Conservation (phyloP, 371 early-diverging fungal species). For the Mucor irregularis region DNA sequence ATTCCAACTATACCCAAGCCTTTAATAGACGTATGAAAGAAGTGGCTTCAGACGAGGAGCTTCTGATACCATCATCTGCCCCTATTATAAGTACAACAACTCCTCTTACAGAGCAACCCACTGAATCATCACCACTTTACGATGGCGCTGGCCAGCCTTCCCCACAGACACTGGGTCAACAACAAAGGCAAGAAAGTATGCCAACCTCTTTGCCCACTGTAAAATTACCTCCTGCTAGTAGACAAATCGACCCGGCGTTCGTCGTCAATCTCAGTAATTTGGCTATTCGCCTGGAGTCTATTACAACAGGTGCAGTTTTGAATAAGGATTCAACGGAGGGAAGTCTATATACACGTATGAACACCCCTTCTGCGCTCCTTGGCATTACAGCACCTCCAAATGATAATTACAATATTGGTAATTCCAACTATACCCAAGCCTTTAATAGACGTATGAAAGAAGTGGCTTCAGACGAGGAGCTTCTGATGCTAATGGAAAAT, state of each 20-base stretch:
- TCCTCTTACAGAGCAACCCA: slow-evolving; percentile 4
- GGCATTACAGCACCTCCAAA: not conserved
- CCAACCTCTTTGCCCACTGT: too few relatives aligned
- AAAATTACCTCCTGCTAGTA: not conserved
- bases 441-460: slow-evolving; percentile 43
- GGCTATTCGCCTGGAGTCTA: slow-evolving; percentile 56
- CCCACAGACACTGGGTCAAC: not conserved
- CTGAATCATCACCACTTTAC: not conserved
- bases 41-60: slow-evolving; percentile 56
- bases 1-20: slow-evolving; percentile 8
- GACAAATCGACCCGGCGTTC: slow-evolving; percentile 40
- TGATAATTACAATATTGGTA: not conserved
- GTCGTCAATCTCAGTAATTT: slow-evolving; percentile 46
- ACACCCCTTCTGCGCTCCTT: not conserved
- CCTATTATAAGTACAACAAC: slow-evolving; percentile 2
- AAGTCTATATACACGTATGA: slow-evolving; percentile 11
- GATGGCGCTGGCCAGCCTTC: not conserved
- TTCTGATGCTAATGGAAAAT: slow-evolving; percentile 56
- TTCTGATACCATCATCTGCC: slow-evolving; percentile 22
- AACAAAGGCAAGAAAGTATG: not conserved
- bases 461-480: slow-evolving; percentile 57
- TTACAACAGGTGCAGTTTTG: slow-evolving; percentile 39
- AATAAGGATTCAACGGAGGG: not conserved
- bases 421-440: slow-evolving; percentile 12
- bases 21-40: slow-evolving; percentile 43